These are phyloP conservation scores for Boletellus sp. DNA, from an alignment of 768 basidiomycete genomes.

Conservation along the genomic window DNA sequence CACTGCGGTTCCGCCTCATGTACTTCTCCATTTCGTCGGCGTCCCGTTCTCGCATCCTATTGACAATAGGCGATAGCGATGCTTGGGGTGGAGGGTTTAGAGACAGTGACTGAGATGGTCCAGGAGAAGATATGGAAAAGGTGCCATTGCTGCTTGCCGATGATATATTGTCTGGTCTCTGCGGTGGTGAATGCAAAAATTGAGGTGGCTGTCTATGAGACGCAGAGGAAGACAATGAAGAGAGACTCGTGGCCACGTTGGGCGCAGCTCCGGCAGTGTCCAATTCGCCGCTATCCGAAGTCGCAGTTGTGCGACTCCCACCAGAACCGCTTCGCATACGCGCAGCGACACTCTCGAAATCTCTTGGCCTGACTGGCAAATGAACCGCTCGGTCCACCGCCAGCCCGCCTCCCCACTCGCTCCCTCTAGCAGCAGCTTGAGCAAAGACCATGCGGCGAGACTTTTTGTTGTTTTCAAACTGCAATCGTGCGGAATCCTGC, in stretches of 20 bases:
- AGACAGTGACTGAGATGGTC: conserved; percentile 33
- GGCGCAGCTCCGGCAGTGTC: conserved; percentile 43
- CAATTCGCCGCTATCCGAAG: conserved; percentile 70
- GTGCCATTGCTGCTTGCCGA: conserved; percentile 37
- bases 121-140: conserved; percentile 37
- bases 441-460: conserved; percentile 66
- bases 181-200: conserved; percentile 43
- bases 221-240: conserved; percentile 62
- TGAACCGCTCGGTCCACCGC: conserved; percentile 43
- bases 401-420: conserved; percentile 50
- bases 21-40: conserved; percentile 89
- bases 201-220: conserved; percentile 42
- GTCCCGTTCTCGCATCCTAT: conserved; percentile 77
- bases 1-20: conserved; percentile 76
- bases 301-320: conserved; percentile 71
- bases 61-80: conserved; percentile 73
- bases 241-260: conserved; percentile 42
- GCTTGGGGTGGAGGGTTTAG: conserved; percentile 37
- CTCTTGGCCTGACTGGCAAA: conserved; percentile 44
- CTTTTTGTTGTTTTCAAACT: conserved; percentile 78
- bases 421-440: conserved; percentile 66
- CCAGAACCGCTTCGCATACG: conserved; percentile 80
- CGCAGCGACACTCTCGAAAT: conserved; percentile 36
- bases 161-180: conserved; percentile 27
- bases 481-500: conserved; percentile 74